phyloP scores from a whole-genome alignment of 345 rosid genomes.

The Hibiscus syriacus region DNA sequence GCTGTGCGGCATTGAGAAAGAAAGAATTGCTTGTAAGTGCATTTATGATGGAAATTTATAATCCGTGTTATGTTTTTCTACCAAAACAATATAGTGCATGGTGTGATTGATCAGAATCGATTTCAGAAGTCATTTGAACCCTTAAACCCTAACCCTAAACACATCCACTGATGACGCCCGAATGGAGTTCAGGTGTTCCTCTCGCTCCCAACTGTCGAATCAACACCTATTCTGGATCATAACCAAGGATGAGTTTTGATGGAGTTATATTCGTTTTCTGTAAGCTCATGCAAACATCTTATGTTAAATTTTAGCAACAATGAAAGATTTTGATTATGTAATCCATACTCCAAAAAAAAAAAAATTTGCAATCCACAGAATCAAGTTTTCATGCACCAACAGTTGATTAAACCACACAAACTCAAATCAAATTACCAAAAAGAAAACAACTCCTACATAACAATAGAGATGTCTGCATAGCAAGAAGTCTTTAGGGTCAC shows the following conservation, averaged over 20 bases:
- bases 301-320: background rate
- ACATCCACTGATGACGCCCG: too few species aligned
- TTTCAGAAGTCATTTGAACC: too few species aligned
- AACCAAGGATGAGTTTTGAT: too few species aligned
- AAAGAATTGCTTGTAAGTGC: background rate
- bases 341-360: too few species aligned
- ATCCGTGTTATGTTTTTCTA: too few species aligned
- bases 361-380: too few species aligned
- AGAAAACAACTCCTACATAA: background rate
- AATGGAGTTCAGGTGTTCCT: too few species aligned
- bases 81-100: background rate
- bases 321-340: background rate
- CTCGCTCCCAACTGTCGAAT: too few species aligned
- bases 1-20: constrained; percentile 12
- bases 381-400: background rate
- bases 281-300: background rate
- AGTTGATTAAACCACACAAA: background rate
- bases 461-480: background rate
- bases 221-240: too few species aligned
- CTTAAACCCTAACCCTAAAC: too few species aligned
- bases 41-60: background rate
- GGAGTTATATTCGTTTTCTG: background rate
- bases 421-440: background rate
- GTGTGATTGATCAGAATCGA: background rate
- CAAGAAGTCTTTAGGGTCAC: constrained; percentile 2